phyloP scores from a whole-genome alignment of 2,329 filamentous ascomycete species.

The Exophiala aquamarina region DNA sequence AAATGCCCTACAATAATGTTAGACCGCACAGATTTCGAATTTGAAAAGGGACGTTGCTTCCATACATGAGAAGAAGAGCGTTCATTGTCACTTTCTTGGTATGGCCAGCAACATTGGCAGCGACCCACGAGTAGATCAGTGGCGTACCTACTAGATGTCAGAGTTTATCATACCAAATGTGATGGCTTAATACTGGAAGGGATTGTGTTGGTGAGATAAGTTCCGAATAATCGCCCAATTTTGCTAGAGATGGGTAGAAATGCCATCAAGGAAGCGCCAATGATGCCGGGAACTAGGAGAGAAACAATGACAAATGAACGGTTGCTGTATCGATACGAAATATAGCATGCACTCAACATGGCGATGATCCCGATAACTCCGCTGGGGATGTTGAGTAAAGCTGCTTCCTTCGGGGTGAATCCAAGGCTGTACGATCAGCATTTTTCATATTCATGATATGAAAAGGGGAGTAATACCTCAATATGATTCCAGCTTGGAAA shows the following conservation, averaged over 20 bases:
- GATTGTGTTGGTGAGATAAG: conserved; percentile 46
- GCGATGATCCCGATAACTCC: conserved; percentile 15
- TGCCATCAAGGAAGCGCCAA: conserved; percentile 40
- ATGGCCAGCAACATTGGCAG: conserved; percentile 48
- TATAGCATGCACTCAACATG: too few relatives aligned
- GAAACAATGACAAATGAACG: conserved; percentile 32
- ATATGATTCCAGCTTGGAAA: conserved; percentile 39
- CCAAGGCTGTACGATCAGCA: conserved; percentile 32
- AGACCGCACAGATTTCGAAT: too few relatives aligned
- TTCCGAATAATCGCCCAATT: conserved; percentile 41
- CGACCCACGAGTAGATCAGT: conserved; percentile 48
- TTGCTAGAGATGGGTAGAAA: conserved; percentile 38
- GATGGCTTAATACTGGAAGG: conserved; percentile 39
- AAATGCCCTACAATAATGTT: too few relatives aligned
- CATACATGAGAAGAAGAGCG: too few relatives aligned
- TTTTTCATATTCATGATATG: too few relatives aligned
- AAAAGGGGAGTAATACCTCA: conserved; percentile 23
- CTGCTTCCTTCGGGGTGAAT: conserved; percentile 34
- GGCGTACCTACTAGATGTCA: conserved; percentile 29
- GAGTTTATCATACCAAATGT: too few relatives aligned
- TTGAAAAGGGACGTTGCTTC: too few relatives aligned
- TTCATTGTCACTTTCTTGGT: conserved; percentile 36
- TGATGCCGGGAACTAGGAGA: conserved; percentile 44
- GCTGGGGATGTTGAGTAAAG: conserved; percentile 36
- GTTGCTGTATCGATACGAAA: conserved; percentile 32